phyloP scores from a whole-genome alignment of 805 yeast genomes.

The Naumovozyma castellii region DNA sequence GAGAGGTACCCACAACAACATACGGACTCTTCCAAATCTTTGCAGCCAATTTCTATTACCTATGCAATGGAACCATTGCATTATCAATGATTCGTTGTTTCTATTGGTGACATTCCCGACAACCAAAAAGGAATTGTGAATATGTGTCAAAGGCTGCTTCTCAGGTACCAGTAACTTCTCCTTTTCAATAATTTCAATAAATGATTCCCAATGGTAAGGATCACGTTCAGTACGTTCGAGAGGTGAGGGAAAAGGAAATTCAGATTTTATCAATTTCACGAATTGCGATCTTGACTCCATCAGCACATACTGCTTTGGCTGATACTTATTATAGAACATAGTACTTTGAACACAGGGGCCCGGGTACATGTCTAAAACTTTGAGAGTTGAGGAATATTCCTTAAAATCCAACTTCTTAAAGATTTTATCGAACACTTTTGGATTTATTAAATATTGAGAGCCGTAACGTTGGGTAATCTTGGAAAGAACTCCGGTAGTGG shows the following conservation, averaged over 20 bases:
- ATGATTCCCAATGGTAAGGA: constrained; percentile 66
- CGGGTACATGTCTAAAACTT: constrained; percentile 51
- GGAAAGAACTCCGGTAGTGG: constrained; percentile 6
- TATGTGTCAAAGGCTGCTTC: constrained; percentile 29
- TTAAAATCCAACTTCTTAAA: constrained; percentile 40
- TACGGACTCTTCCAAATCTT: constrained; percentile 60
- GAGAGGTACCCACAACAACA: constrained; percentile 61
- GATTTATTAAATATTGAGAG: constrained; percentile 17
- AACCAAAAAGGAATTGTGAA: constrained; percentile 47
- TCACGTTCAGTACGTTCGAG: constrained; percentile 33
- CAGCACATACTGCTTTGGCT: constrained; percentile 56
- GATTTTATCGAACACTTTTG: constrained; percentile 26
- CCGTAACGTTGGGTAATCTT: constrained; percentile 18
- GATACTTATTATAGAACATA: constrained; percentile 47
- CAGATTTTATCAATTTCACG: constrained; percentile 7
- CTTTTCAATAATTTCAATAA: constrained; percentile 36
- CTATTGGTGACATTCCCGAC: constrained; percentile 48
- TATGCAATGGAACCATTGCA: constrained; percentile 67
- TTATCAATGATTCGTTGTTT: constrained; percentile 55
- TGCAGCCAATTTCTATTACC: constrained; percentile 67
- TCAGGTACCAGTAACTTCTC: constrained; percentile 37
- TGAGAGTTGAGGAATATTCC: constrained; percentile 31
- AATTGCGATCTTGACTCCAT: constrained; percentile 43
- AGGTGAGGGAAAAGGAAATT: constrained; percentile 11
- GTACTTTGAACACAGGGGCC: constrained; percentile 54